Evolutionary conservation across 306 rosid species (phyloP).

Genomic region (Phaseolus lunatus): DNA sequence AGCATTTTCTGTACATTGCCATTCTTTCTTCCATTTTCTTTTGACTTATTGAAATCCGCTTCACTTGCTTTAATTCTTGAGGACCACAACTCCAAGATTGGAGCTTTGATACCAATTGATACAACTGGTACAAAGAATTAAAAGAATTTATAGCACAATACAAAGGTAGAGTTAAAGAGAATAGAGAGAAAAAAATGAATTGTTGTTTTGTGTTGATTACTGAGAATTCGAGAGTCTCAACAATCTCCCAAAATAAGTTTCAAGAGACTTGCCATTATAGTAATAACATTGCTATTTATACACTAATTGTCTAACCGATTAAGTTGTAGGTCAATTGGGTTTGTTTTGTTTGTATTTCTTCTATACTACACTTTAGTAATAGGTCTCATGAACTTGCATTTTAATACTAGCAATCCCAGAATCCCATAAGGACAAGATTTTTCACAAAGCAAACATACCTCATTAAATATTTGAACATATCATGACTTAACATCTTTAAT

Average conservation of each 20-base stretch:
- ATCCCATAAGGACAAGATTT: constrained; percentile 10
- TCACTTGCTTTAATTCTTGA: too few species aligned
- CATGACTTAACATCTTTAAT: constrained; percentile 30
- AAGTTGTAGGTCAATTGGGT: too few species aligned
- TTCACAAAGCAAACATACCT: constrained; percentile 16
- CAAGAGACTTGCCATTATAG: not conserved
- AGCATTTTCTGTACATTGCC: too few species aligned
- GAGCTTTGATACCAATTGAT: too few species aligned
- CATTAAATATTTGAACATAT: constrained; percentile 28
- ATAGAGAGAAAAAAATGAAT: too few species aligned
- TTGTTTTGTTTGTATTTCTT: not conserved
- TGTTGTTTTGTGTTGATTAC: too few species aligned
- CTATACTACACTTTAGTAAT: not conserved
- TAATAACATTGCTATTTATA: not conserved
- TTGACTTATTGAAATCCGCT: too few species aligned
- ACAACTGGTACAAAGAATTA: too few species aligned
- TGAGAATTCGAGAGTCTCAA: not conserved
- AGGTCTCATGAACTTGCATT: not conserved
- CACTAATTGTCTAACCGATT: not conserved
- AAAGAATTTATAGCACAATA: too few species aligned
- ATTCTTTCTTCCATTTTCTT: too few species aligned
- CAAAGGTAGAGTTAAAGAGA: too few species aligned
- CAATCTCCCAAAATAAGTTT: not conserved
- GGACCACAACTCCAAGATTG: too few species aligned
- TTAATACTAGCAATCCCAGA: constrained; percentile 12